Evolutionary conservation across 1,284 basidiomycete genomes (phyloP), one percentile per base, ranked within the genome.

Genomic region (Rhodotorula sp.): DNA sequence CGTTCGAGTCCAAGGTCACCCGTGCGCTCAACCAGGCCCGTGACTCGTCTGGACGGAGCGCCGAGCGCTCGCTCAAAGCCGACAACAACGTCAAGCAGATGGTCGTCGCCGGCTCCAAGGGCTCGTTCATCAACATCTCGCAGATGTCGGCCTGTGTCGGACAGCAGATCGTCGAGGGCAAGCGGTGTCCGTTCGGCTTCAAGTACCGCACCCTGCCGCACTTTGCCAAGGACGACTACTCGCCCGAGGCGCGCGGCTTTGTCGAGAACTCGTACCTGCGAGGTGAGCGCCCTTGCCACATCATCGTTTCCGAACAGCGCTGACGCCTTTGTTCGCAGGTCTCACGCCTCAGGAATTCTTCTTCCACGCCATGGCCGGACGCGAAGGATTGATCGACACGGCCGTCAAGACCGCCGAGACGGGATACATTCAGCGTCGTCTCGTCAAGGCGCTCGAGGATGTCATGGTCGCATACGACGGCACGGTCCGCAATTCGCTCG

Each of bases 81-180:
- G 94, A 95, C 83, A 99, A 99, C 85, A 98, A 98, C 78, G 95
- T 99, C 84, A 99, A 99, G 85, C 95, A 99, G 86, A 99, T 99
- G 96, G 95, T 99, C 77, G 92, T 95, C 17, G 94, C 96, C 20
- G 95, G 96, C 54, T 96, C 96, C 36, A 99, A 99, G 83, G 77
- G 76, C 55, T 82, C 81, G 9, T 83, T 83, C 85, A 99, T 99
- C 86, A 99, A 99, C 83, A 98, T 99, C 79, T 99, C 96, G 29
- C 96, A 99, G 82, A 99, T 99, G 96, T 97, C 94, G 15, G 94
- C 96, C 69, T 95, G 94, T 85, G 96, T 99, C 62, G 96, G 96
- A 46, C 96, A 99, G 81, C 96, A 99, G 82, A 91, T 89, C 74
- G 95, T 99, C 70, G 96, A 99, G 82, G 96, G 96, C 76, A 92